Evolutionary conservation across 345 rosid species (phyloP).

Genomic region (Lepidium aucheri): DNA sequence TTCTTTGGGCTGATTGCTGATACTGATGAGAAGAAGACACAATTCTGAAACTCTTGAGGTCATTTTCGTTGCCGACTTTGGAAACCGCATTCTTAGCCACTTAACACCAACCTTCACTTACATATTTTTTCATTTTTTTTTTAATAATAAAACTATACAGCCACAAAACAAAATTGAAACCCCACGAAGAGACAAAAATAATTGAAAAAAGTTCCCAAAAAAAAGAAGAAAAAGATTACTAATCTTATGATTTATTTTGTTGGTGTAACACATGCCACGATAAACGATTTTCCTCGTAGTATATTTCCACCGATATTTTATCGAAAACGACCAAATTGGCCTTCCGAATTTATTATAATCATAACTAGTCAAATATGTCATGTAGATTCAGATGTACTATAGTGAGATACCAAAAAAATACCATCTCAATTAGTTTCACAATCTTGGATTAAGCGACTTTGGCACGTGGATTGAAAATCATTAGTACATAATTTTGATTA

Average conservation of each 20-base stretch:
- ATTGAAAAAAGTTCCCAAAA: background rate
- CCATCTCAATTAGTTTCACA: background rate
- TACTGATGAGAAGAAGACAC: conserved; percentile 13
- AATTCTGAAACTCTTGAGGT: background rate
- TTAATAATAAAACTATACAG: no score
- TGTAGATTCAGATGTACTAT: conserved; percentile 10
- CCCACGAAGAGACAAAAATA: background rate
- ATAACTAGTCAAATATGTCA: background rate
- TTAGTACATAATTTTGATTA: background rate
- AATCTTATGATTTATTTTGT: background rate
- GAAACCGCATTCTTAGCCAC: conserved; percentile 12
- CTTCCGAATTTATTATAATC: background rate
- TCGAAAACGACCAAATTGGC: background rate
- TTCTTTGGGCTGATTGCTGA: background rate
- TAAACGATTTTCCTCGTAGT: conserved; percentile 15
- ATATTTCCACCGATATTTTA: conserved; percentile 8
- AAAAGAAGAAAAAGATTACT: background rate
- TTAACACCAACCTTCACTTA: conserved; percentile 11
- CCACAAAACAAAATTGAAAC: background rate
- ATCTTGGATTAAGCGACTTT: background rate
- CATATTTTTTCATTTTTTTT: no score
- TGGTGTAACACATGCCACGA: conserved; percentile 16
- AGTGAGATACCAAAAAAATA: background rate
- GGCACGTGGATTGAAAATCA: conserved; percentile 9
- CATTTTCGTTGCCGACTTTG: conserved; percentile 9